A percentile compares a stretch with the other conserved stretches of the same genome.
phyloP scores from a whole-genome alignment of 169 alveolate genomes.

The Theileria annulata region DNA sequence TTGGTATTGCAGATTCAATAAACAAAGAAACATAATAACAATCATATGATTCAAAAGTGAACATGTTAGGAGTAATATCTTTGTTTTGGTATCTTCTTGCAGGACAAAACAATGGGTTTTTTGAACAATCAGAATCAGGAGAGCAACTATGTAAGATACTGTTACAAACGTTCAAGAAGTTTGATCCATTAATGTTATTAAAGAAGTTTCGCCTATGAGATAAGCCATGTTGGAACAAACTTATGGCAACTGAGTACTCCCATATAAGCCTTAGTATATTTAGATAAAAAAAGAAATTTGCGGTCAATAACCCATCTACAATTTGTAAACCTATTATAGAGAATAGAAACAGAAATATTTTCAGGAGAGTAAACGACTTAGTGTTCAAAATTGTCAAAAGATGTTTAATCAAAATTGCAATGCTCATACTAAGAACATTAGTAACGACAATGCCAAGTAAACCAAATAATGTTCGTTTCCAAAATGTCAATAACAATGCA shows the following conservation, averaged over 20 bases:
- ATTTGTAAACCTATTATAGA: background rate
- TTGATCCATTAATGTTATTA: background rate
- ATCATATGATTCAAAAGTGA: slow-evolving; percentile 28
- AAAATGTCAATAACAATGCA: background rate
- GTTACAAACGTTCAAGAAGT: slow-evolving; percentile 4
- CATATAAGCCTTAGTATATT: background rate
- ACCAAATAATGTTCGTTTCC: background rate
- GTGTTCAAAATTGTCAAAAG: background rate
- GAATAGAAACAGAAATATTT: background rate
- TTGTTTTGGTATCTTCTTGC: slow-evolving; percentile 46
- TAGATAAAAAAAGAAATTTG: background rate
- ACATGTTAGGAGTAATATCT: slow-evolving; percentile 37
- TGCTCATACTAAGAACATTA: slow-evolving; percentile 10
- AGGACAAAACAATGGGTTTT: slow-evolving; percentile 43
- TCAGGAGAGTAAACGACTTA: background rate
- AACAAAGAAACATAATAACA: slow-evolving; percentile 11
- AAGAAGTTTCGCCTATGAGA: background rate
- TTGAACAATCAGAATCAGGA: slow-evolving; percentile 16
- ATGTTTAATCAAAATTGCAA: background rate
- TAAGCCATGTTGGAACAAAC: background rate
- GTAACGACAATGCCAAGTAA: slow-evolving; percentile 15
- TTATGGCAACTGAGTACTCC: background rate
- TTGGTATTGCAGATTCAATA: background rate
- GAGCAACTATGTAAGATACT: background rate
- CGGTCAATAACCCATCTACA: background rate